Conservation (phyloP, 2,329 filamentous ascomycete genomes). For the Colletotrichum viniferum region DNA sequence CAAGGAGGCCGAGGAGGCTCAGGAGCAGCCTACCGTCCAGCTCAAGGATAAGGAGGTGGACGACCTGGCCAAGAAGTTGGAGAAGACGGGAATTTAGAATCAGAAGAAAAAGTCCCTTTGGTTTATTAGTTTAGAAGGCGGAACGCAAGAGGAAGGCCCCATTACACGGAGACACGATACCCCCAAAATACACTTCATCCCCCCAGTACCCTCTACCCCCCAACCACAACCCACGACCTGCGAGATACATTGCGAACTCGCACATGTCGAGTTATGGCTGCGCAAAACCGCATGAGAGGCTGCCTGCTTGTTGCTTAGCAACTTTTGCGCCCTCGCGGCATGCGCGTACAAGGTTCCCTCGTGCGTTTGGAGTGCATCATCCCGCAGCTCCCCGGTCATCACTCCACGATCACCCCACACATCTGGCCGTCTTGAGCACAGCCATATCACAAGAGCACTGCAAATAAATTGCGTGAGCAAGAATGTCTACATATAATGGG, state of each 20-base stretch:
- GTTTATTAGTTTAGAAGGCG: constrained; percentile 19
- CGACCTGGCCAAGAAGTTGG: constrained; percentile 74
- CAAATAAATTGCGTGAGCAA: background rate
- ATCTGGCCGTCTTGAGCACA: background rate
- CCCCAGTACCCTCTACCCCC: background rate
- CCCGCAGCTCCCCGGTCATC: background rate
- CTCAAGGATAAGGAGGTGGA: constrained; percentile 81
- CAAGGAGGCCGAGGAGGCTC: constrained; percentile 73
- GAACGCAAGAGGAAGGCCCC: constrained; percentile 20
- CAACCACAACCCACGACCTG: background rate
- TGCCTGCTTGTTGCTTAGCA: background rate
- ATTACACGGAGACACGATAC: constrained; percentile 21
- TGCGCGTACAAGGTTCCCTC: background rate
- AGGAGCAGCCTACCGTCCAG: constrained; percentile 75
- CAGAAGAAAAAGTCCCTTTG: constrained; percentile 10
- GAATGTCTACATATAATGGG: background rate
- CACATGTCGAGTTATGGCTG: background rate
- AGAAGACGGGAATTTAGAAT: constrained; percentile 68
- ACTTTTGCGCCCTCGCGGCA: background rate
- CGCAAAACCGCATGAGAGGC: background rate
- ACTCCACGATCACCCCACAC: constrained; percentile 14
- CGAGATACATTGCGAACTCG: background rate
- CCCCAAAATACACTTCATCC: constrained; percentile 21
- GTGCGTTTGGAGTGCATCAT: background rate
- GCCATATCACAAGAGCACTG: background rate